Conservation (phyloP, 2,329 filamentous ascomycete genomes). For the Simplicillium sp. region DNA sequence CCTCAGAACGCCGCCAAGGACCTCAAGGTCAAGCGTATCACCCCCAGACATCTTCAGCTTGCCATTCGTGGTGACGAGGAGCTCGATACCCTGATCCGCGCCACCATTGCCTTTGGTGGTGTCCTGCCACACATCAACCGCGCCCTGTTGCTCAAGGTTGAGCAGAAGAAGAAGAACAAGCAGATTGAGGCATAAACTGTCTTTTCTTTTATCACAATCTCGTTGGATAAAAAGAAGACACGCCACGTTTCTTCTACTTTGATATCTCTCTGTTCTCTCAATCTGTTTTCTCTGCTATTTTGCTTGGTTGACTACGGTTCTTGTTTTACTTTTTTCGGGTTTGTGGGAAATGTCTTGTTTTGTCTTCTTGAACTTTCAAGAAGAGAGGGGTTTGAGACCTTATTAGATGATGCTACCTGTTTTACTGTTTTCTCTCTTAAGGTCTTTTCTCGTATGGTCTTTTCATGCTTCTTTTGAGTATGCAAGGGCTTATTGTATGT, state of each 20-base stretch:
- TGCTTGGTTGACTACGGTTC: slow-evolving; percentile 2
- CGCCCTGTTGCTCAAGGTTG: slow-evolving; percentile 87
- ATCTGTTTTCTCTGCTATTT: slow-evolving; percentile 2
- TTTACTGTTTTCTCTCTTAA: too few relatives aligned
- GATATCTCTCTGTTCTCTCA: slow-evolving; percentile 6
- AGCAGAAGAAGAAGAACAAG: slow-evolving; percentile 88
- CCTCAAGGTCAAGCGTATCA: slow-evolving; percentile 99
- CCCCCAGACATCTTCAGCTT: slow-evolving; percentile 91
- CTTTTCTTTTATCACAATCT: background rate
- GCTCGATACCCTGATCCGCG: slow-evolving; percentile 91
- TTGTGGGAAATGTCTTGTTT: slow-evolving; percentile 4
- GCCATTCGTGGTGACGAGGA: slow-evolving; percentile 98
- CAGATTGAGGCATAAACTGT: slow-evolving; percentile 31
- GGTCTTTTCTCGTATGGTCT: too few relatives aligned
- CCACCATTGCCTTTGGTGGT: slow-evolving; percentile 97
- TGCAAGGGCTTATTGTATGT: too few relatives aligned
- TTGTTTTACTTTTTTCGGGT: slow-evolving; percentile 2
- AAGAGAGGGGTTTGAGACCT: too few relatives aligned
- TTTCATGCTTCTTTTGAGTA: too few relatives aligned
- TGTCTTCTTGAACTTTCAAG: background rate
- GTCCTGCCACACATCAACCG: slow-evolving; percentile 98
- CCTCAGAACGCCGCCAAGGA: slow-evolving; percentile 89
- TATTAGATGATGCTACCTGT: too few relatives aligned
- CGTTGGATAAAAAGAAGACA: background rate
- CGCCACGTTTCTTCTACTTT: background rate